Evolutionary conservation across 352 stramenopile genomes (phyloP).

Genomic region (Globisporangium okanoganense): DNA sequence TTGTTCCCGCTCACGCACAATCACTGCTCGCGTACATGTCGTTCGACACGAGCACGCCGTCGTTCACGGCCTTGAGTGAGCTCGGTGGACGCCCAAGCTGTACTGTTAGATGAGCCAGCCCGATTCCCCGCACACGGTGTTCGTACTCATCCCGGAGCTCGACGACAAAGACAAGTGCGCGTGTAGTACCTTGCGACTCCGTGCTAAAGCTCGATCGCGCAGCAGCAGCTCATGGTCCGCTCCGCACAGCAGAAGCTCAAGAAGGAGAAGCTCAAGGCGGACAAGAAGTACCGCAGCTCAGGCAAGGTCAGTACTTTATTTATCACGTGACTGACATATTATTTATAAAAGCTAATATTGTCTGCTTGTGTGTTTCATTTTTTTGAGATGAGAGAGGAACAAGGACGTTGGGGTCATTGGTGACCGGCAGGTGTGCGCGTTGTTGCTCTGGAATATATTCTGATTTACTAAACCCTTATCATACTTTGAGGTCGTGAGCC

Average conservation of each 20-base stretch:
- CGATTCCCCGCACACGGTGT: conserved; percentile 60
- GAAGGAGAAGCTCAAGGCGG: conserved; percentile 34
- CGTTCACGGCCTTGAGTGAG: conserved; percentile 56
- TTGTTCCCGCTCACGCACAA: conserved; percentile 52
- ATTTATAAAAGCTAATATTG: too few species aligned
- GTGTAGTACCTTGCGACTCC: conserved; percentile 59
- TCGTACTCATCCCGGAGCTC: conserved; percentile 72
- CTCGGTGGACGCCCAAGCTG: conserved; percentile 74
- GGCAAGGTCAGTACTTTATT: too few species aligned
- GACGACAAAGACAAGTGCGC: conserved; percentile 54
- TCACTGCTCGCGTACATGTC: conserved; percentile 59
- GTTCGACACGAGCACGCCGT: conserved; percentile 55
- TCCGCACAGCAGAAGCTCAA: conserved; percentile 57
- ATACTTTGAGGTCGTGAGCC: too few species aligned
- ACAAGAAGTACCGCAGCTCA: too few species aligned
- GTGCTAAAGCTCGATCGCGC: conserved; percentile 45
- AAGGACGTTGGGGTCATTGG: too few species aligned
- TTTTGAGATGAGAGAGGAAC: too few species aligned
- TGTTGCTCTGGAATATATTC: too few species aligned
- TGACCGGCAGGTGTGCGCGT: too few species aligned
- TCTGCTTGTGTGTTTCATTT: too few species aligned
- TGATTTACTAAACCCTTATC: too few species aligned
- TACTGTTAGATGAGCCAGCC: conserved; percentile 71
- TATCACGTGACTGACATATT: too few species aligned
- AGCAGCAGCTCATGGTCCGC: conserved; percentile 72